Evolutionary conservation across 179 eudicot genomes (phyloP), one percentile per base, ranked within the genome.

Genomic region (Beta macrorhiza): DNA sequence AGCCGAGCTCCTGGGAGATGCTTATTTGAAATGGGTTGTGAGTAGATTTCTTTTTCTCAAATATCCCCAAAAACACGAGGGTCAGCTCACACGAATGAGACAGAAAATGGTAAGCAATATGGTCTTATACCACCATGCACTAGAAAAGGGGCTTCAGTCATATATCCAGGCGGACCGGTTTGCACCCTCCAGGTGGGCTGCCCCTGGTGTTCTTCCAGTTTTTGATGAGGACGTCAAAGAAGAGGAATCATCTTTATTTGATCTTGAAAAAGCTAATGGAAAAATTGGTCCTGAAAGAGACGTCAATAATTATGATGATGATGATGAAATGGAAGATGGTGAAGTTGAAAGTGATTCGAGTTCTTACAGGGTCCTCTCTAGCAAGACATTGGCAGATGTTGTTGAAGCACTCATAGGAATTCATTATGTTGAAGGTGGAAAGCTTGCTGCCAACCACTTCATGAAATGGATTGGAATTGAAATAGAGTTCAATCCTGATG

Each of bases 111-210:
- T 97, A 58, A 97, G 99, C 84, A 97, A 97, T 91, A 87, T 94
- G 90, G 90, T 97, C 61, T 85, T 97, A 53, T 97, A 94, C 85
- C 97, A 97, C 68, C 90, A 79, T 85, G 98, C 99, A 65, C 82
- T 97, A 77, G 85, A 87, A 32, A 93, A 89, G 85, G 97, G 95
- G 84, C 97, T 97, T 76, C 98, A 97, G 80, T 91, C 97, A 5
- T 97, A 88, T 85, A 94, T 97, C 85, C 99, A 97, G 90, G 97
- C 98, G 75, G 99, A 97, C 83, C 91, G 99, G 49, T 97, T 97
- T 89, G 91, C 99, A 70, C 99, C 98, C 67, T 91, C 98, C 49
- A 89, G 99, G 87, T 97, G 99, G 99, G 92, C 99, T 88, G 98
- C 99, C 75, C 99, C 99, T 76, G 99, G 99, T 68, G 99, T 97